phyloP scores from a whole-genome alignment of 106 monocot species.

The Acanthochlamys bracteata region DNA sequence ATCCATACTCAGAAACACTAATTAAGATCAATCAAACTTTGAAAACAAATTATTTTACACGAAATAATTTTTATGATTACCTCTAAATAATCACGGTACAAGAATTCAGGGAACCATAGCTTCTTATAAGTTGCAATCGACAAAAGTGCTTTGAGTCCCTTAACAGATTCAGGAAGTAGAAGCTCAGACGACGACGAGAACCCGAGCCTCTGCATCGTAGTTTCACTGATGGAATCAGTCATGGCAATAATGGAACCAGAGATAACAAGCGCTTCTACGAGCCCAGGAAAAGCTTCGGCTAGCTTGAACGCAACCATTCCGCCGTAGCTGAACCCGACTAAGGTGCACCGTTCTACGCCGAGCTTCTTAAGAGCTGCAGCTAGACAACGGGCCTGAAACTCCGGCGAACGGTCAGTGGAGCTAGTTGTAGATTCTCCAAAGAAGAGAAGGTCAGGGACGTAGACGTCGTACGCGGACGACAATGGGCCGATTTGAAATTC shows the following conservation, averaged over 20 bases:
- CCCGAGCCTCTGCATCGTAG: conserved; percentile 34
- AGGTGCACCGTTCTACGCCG: conserved; percentile 50
- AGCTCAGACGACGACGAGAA: conserved; percentile 52
- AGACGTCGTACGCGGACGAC: conserved; percentile 40
- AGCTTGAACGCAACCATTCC: conserved; percentile 93
- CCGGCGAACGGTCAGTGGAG: conserved; percentile 48
- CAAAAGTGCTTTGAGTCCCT: conserved; percentile 51
- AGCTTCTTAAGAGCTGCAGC: conserved; percentile 35
- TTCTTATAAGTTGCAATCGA: conserved; percentile 30
- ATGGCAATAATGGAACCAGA: conserved; percentile 63
- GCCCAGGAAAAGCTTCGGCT: conserved; percentile 54
- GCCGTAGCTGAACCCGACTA: conserved; percentile 94
- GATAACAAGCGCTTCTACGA: conserved; percentile 50
- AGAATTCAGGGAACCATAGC: conserved; percentile 53
- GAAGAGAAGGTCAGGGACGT: conserved; percentile 88
- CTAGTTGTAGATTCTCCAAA: conserved; percentile 54
- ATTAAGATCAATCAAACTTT: not conserved
- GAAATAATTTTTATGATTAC: conserved; percentile 3
- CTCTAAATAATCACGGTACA: conserved; percentile 48
- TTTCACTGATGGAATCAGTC: conserved; percentile 49
- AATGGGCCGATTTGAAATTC: conserved; percentile 62
- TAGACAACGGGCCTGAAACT: conserved; percentile 73
- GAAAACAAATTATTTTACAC: not conserved
- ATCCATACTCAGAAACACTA: not conserved
- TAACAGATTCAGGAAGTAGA: conserved; percentile 48